Evolutionary conservation across 2,329 filamentous ascomycete species (phyloP).

Genomic region (Gnomoniopsis smithogilvyi): DNA sequence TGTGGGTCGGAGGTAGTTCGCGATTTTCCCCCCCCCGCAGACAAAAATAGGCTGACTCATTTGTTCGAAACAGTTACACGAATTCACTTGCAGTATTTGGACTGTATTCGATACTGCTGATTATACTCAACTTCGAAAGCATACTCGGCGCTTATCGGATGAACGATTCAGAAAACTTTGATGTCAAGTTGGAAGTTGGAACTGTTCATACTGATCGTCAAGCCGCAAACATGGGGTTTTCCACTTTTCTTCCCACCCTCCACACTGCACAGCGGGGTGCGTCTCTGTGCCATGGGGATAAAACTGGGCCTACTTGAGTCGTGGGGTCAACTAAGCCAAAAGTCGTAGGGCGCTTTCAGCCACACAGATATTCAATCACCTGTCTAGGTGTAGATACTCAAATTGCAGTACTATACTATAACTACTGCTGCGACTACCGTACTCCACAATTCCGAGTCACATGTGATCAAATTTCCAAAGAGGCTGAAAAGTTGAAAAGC

Average conservation of each 20-base stretch:
- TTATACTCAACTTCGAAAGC: no score
- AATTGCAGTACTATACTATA: no score
- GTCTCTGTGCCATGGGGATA: constrained; percentile 4
- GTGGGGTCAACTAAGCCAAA: neutral
- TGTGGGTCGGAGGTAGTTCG: neutral
- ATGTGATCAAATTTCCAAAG: no score
- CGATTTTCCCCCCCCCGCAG: neutral
- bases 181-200: neutral
- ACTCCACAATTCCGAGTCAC: no score
- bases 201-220: neutral
- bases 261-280: neutral
- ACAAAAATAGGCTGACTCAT: neutral
- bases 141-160: neutral
- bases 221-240: neutral
- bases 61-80: neutral
- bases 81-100: neutral
- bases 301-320: neutral
- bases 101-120: neutral
- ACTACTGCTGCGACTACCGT: no score
- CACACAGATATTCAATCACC: neutral
- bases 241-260: neutral
- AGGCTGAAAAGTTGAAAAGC: no score
- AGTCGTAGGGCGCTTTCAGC: neutral
- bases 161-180: neutral
- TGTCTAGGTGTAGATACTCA: no score